Evolutionary conservation across 306 rosid genomes (phyloP).

Genomic region (Gastrolobium villosum): DNA sequence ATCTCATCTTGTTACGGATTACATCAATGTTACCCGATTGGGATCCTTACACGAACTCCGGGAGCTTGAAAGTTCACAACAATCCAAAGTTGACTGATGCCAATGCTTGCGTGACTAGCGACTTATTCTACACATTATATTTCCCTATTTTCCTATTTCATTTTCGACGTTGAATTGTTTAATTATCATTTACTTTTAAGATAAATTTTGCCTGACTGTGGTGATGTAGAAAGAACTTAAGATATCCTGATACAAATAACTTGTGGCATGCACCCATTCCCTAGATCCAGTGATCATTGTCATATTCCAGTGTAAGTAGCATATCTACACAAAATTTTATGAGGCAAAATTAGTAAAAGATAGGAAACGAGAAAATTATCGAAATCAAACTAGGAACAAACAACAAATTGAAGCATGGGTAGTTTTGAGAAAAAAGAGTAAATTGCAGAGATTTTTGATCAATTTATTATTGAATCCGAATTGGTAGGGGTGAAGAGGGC

Average conservation of each 20-base stretch:
- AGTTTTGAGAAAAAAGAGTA: constrained; percentile 31
- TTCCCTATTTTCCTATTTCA: background rate
- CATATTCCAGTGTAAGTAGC: background rate
- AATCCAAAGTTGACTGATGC: constrained; percentile 49
- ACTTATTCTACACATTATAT: background rate
- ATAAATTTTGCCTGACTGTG: background rate
- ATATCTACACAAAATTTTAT: background rate
- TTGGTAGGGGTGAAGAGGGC: constrained; percentile 33
- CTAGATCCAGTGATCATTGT: background rate
- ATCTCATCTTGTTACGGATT: constrained; percentile 67
- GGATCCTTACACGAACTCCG: constrained; percentile 51
- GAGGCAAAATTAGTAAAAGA: background rate
- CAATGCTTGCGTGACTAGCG: background rate
- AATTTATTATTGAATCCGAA: constrained; percentile 31
- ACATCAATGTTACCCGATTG: constrained; percentile 61
- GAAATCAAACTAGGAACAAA: background rate
- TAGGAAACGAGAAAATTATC: background rate
- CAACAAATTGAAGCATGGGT: constrained; percentile 6
- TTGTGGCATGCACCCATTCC: background rate
- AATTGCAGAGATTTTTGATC: constrained; percentile 17
- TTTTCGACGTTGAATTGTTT: background rate
- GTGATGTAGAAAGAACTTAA: background rate
- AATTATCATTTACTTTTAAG: no score
- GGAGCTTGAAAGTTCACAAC: constrained; percentile 7
- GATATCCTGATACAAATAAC: background rate